Evolutionary conservation across 2,329 filamentous ascomycete species (phyloP).

Genomic region (Alternaria sp.): DNA sequence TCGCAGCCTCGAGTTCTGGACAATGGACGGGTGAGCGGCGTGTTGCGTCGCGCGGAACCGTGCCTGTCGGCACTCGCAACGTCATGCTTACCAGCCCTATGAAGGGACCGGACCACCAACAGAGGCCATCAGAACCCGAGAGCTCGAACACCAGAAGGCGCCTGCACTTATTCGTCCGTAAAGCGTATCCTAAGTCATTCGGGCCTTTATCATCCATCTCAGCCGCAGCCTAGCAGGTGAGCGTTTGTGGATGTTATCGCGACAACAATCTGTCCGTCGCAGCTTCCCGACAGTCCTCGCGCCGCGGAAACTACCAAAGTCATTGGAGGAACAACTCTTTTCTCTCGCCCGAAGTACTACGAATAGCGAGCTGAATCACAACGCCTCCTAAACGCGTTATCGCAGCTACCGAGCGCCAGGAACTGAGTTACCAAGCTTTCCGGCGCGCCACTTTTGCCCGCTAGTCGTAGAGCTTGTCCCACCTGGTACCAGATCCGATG

Average conservation of each 20-base stretch:
- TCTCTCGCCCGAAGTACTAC: background rate
- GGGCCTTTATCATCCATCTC: background rate
- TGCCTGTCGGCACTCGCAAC: background rate
- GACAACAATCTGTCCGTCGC: background rate
- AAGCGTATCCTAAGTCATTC: background rate
- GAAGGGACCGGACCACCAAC: background rate
- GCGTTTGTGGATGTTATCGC: background rate
- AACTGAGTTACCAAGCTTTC: slow-evolving; percentile 9
- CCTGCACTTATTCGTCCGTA: background rate
- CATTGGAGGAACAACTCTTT: background rate
- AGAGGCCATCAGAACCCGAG: background rate
- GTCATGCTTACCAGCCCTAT: background rate
- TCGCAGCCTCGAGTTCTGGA: background rate
- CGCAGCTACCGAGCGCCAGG: background rate
- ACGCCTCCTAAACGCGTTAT: background rate
- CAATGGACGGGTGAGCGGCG: background rate
- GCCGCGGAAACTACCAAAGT: background rate
- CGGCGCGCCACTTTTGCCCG: background rate
- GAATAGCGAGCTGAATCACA: background rate
- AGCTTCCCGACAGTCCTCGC: background rate
- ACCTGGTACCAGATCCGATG: background rate
- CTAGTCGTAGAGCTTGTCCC: slow-evolving; percentile 2
- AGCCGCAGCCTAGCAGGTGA: background rate
- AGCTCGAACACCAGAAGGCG: background rate
- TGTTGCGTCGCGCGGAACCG: background rate